phyloP scores from a whole-genome alignment of 257 asterid genomes.

The Solanum neorickii region DNA sequence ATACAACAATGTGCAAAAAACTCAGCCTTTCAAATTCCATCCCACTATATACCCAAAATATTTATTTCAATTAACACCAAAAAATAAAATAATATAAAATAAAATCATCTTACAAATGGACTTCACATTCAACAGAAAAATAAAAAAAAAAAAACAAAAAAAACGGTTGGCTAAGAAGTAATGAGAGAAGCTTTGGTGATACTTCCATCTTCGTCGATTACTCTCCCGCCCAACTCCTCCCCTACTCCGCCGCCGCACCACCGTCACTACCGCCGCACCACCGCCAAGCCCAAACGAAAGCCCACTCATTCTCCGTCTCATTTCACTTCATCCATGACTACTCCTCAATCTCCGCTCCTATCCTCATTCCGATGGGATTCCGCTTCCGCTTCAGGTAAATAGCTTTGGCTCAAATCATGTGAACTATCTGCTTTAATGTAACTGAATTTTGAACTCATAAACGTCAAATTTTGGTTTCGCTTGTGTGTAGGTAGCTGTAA shows the following conservation, averaged over 20 bases:
- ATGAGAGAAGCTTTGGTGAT: slow-evolving; percentile 68
- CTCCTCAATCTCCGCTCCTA: slow-evolving; percentile 31
- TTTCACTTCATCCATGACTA: neutral
- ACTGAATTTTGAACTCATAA: neutral
- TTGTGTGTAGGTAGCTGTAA: neutral
- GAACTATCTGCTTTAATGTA: neutral
- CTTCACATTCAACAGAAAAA: neutral
- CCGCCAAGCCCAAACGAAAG: slow-evolving; percentile 19
- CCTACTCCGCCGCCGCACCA: slow-evolving; percentile 14
- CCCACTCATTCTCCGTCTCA: slow-evolving; percentile 13
- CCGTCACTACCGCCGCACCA: slow-evolving; percentile 11
- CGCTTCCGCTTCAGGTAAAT: neutral
- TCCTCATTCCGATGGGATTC: slow-evolving; percentile 29
- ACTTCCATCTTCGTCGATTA: slow-evolving; percentile 41
- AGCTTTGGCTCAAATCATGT: neutral
- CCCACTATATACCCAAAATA: neutral
- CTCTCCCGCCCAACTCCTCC: slow-evolving; percentile 34
- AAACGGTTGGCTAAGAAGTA: slow-evolving; percentile 30
- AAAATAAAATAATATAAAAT: neutral
- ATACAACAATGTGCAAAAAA: neutral
- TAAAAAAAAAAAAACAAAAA: neutral
- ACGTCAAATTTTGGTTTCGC: neutral
- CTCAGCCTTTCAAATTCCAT: slow-evolving; percentile 44
- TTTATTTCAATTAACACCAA: neutral
- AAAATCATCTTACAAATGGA: neutral